Evolutionary conservation across 1,284 basidiomycete species (phyloP), one percentile per base, ranked within the genome.

Genomic region (Puccinia coronata): DNA sequence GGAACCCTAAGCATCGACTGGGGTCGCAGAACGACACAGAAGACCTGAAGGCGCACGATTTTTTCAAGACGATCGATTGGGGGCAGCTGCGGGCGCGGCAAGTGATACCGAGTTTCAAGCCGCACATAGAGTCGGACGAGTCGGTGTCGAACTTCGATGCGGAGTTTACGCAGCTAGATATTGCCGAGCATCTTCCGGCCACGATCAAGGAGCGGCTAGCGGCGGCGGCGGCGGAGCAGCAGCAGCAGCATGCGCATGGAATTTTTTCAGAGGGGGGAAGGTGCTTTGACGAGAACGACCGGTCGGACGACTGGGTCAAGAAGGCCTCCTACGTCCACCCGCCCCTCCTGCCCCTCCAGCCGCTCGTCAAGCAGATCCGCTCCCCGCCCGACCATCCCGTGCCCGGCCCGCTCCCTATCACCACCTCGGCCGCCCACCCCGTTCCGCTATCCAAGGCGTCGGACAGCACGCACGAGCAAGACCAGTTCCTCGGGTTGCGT

Each of bases 111-210:
- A 96, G 96, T 0, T 99, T 99, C 90, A 99, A 98, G 87, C 97
- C 97, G 20, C 90, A 93, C 82, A 96, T 99, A 83, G 96, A 98
- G 86, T 97, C 95, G 36, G 97, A 99, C 88, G 97, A 99, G 87
- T 95, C 92, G 34, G 95, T 95, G 43, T 92, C 92, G 84, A 98
- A 98, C 89, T 99, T 99, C 86, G 97, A 99, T 86, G 93, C 95
- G 57, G 96, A 98, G 87, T 99, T 99, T 87, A 99, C 97, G 9
- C 90, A 90, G 53, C 92, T 93, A 20, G 92, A 95, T 86, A 88
- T 97, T 82, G 88, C 90, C 41, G 91, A 92, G 0, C 69, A 81
- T 43, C 36, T 81, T 25, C 72, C 61, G 63, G 88, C 91, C 4
- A 78, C 63, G n/a, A 78, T 78, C 28, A 78, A 69, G 49, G 69